phyloP scores from a whole-genome alignment of 2,329 filamentous ascomycete species.

The Penicillium sp. region DNA sequence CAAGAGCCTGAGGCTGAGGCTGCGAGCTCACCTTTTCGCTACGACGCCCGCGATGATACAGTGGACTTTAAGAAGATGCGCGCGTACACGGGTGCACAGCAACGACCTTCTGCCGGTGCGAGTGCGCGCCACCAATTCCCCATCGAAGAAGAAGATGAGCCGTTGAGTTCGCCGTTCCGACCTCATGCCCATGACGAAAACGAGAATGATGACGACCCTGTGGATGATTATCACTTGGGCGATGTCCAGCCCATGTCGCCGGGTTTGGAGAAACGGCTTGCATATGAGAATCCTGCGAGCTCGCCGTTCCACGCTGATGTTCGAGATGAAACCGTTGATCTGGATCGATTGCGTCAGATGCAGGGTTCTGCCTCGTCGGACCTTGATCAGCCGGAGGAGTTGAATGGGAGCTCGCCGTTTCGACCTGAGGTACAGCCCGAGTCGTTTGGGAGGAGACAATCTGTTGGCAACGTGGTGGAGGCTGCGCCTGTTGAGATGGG shows the following conservation, averaged over 20 bases:
- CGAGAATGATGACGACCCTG: not conserved
- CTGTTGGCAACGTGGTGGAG: not conserved
- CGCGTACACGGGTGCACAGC: constrained; percentile 13
- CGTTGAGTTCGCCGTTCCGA: constrained; percentile 42
- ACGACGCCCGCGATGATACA: constrained; percentile 35
- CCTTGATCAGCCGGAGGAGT: constrained; percentile 15
- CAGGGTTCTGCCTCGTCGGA: constrained; percentile 11
- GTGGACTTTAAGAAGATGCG: constrained; percentile 32
- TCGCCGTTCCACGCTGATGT: constrained; percentile 40
- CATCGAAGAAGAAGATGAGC: constrained; percentile 13
- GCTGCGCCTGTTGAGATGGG: constrained; percentile 8
- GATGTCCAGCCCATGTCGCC: constrained; percentile 20
- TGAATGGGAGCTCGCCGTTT: constrained; percentile 40
- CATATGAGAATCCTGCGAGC: constrained; percentile 28
- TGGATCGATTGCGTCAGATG: constrained; percentile 22
- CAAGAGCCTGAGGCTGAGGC: constrained; percentile 20
- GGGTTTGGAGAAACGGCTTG: constrained; percentile 18
- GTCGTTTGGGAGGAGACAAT: constrained; percentile 5
- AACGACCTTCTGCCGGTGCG: not conserved
- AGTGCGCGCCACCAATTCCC: constrained; percentile 5
- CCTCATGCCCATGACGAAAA: constrained; percentile 31
- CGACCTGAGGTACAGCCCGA: constrained; percentile 22
- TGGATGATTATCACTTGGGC: constrained; percentile 17
- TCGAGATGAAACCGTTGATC: constrained; percentile 35
- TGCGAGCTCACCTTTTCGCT: constrained; percentile 43